Evolutionary conservation across 805 yeast genomes (phyloP), one percentile per base, ranked within the genome.

Genomic region (Kodamaea kaohsiungensis): DNA sequence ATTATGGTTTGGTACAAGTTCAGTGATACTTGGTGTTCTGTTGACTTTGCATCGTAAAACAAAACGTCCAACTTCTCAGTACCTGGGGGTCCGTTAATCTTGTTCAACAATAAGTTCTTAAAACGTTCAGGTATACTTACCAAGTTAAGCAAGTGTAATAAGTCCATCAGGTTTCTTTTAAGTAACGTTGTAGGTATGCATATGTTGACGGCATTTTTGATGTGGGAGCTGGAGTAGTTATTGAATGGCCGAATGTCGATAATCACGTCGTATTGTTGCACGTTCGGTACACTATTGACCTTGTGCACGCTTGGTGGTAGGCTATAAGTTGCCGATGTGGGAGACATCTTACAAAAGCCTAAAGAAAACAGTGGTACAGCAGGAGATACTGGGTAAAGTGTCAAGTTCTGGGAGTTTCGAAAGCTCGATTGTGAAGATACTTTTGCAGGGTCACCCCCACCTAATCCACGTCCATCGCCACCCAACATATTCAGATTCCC

Each of bases 101-200:
- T 56, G n/a, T 53, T 47, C 43, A 65, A 42, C 9, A 72, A 54
- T 10, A 55, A 37, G 8, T 60, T 57, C 48, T 67, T 66, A 15
- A 56, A 55, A 2, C 56, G 55, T 1, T 57, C 55, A 1, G 71
- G 60, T 27, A 72, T 59, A 42, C 63, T 67, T 55, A 69, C 65
- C 7, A 75, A 62, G 37, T 68, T 66, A 22, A 77, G 53, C 18
- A 77, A 67, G 30, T 70, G 70, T 6, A 57, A 54, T 33, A 78
- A 56, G 49, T 63, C 67, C 51, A 70, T 72, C 30, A 73, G 66
- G 42, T 63, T 65, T 49, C 82, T 58, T 56, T 76, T 76, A 33
- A 78, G 59, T 22, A 78, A 65, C 1, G 82, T 78, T 2, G 80
- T 69, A 9, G 82, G 82, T 12, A 77, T 62, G 56, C 80, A 77